Conservation (phyloP, 306 rosid species). For the Glycyrrhiza uralensis region DNA sequence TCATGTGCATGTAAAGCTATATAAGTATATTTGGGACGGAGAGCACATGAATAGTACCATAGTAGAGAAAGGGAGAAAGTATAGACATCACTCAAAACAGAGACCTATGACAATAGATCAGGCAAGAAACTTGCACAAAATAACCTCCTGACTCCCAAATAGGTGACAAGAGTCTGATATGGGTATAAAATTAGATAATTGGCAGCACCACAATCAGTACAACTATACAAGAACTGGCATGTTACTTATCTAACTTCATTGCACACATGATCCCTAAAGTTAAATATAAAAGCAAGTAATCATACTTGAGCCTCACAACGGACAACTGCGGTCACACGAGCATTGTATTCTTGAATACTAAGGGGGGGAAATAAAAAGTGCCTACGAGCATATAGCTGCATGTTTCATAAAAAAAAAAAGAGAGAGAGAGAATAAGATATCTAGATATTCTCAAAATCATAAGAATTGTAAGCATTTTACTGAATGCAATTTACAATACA, state of each 20-base stretch:
- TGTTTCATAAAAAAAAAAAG: constrained; percentile 19
- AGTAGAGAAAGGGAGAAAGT: not conserved
- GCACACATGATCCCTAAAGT: not conserved
- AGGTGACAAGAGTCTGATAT: constrained; percentile 3
- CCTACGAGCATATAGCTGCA: constrained; percentile 94
- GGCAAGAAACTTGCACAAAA: not conserved
- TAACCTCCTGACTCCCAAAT: not conserved
- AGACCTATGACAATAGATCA: not conserved
- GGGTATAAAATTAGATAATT: not conserved
- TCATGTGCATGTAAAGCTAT: not conserved
- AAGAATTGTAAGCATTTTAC: not conserved
- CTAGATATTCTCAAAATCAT: not conserved
- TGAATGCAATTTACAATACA: not conserved
- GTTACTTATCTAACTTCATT: constrained; percentile 12
- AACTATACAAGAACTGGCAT: not conserved
- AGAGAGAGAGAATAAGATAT: constrained; percentile 23
- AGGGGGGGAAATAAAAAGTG: constrained; percentile 92
- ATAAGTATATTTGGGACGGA: not conserved
- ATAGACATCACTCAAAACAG: not conserved
- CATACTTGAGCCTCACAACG: constrained; percentile 96
- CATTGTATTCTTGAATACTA: constrained; percentile 75
- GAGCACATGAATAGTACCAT: not conserved
- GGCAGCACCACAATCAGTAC: not conserved
- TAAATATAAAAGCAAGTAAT: constrained; percentile 14
- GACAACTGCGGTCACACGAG: constrained; percentile 83